Percentiles rank a stretch among this genome's conserved stretches.
Conservation (phyloP, 495 filamentous ascomycete species). For the Aspergillus carlsbadensis region DNA sequence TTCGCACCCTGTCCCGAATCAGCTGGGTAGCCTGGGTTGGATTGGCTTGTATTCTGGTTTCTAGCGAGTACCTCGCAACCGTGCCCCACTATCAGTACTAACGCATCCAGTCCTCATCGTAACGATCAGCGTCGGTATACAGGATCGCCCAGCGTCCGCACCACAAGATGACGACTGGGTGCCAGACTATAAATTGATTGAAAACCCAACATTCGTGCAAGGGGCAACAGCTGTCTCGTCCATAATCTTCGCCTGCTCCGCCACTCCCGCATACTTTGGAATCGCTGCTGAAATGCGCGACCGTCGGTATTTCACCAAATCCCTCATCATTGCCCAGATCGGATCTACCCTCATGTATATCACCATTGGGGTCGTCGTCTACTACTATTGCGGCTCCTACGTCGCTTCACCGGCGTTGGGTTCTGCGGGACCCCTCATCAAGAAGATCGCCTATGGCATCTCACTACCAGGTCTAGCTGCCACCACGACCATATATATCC, state of each 20-base stretch:
- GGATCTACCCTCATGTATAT: slow-evolving; percentile 63
- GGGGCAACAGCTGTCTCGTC: slow-evolving; percentile 46
- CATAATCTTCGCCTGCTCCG: slow-evolving; percentile 63
- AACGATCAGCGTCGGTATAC: slow-evolving; percentile 63
- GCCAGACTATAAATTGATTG: slow-evolving; percentile 32
- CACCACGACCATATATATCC: slow-evolving; percentile 62
- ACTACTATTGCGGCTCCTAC: slow-evolving; percentile 63
- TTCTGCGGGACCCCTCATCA: slow-evolving; percentile 54
- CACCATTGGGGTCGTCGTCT: slow-evolving; percentile 63
- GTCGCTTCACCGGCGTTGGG: slow-evolving; percentile 70
- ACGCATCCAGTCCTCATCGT: slow-evolving; percentile 55
- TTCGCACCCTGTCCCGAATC: slow-evolving; percentile 38
- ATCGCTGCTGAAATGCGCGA: slow-evolving; percentile 67
- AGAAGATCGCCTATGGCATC: slow-evolving; percentile 70
- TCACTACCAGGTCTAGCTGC: slow-evolving; percentile 62
- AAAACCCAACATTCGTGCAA: slow-evolving; percentile 28
- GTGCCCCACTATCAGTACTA: background rate
- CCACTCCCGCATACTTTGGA: slow-evolving; percentile 65
- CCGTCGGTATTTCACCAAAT: slow-evolving; percentile 31
- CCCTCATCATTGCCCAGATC: slow-evolving; percentile 42
- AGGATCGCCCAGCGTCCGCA: slow-evolving; percentile 38
- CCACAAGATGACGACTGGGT: slow-evolving; percentile 25
- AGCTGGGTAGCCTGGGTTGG: slow-evolving; percentile 42
- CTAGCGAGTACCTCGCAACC: no score
- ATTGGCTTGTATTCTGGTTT: slow-evolving; percentile 28